Evolutionary conservation across 805 yeast genomes (phyloP).

Genomic region (Grigorovia humatica): DNA sequence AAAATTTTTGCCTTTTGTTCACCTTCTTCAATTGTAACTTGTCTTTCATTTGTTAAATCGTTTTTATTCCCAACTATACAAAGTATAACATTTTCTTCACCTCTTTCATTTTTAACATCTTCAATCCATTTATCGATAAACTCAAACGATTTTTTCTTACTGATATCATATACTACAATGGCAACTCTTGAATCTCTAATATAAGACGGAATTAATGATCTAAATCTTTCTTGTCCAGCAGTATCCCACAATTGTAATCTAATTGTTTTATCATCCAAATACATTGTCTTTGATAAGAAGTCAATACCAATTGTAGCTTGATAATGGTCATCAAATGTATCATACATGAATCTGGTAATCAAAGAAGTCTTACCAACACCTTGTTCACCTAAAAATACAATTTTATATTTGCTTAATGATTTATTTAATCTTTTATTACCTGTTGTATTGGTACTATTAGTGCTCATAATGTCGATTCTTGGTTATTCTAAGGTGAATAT

Average conservation of each 20-base stretch:
- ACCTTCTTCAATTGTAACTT: constrained; percentile 76
- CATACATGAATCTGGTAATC: constrained; percentile 96
- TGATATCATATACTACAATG: constrained; percentile 88
- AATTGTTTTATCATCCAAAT: constrained; percentile 89
- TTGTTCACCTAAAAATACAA: constrained; percentile 94
- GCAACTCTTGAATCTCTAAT: constrained; percentile 97
- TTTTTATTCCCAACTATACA: constrained; percentile 89
- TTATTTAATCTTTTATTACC: constrained; percentile 10
- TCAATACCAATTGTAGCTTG: constrained; percentile 95
- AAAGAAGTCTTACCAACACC: constrained; percentile 94
- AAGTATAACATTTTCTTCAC: constrained; percentile 71
- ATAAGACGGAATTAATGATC: constrained; percentile 90
- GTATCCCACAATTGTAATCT: constrained; percentile 96
- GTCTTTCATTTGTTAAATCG: constrained; percentile 71
- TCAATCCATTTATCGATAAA: constrained; percentile 86
- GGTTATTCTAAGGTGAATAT: too few relatives aligned
- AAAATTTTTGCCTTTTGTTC: constrained; percentile 61
- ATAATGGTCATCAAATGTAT: constrained; percentile 91
- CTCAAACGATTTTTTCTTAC: constrained; percentile 74
- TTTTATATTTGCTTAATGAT: constrained; percentile 56
- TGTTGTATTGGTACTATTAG: neutral
- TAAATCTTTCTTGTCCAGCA: constrained; percentile 93
- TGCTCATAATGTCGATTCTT: neutral
- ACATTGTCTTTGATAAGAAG: constrained; percentile 88
- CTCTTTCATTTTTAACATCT: constrained; percentile 89